These are phyloP conservation scores for Apiospora saccharicola DNA, from an alignment of 2,329 filamentous ascomycete species.

Conservation along the genomic window DNA sequence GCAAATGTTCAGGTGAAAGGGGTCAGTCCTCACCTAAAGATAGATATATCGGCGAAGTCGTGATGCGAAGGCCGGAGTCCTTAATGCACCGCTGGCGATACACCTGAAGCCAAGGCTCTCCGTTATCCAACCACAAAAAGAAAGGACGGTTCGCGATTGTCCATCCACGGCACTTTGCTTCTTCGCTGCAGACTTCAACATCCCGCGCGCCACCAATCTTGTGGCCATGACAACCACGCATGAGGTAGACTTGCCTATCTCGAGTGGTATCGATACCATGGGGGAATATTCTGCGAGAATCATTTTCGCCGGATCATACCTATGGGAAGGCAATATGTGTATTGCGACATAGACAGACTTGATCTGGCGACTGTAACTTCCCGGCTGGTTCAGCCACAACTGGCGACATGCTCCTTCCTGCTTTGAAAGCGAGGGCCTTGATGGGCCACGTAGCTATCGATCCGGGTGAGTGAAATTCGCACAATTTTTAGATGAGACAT, in stretches of 20 bases:
- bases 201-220: not conserved
- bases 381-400: not conserved
- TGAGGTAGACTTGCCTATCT: not conserved
- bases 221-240: not conserved
- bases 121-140: not conserved
- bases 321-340: too few species aligned
- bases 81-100: not conserved
- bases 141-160: not conserved
- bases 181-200: slow-evolving; percentile 1
- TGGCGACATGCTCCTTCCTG: not conserved
- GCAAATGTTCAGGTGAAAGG: not conserved
- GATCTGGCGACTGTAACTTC: not conserved
- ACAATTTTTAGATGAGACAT: not conserved
- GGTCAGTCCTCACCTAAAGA: not conserved
- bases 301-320: not conserved
- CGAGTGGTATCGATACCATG: not conserved
- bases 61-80: not conserved
- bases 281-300: too few species aligned
- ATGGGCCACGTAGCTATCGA: not conserved
- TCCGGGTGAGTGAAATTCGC: not conserved
- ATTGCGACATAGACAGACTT: not conserved
- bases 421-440: not conserved
- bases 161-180: not conserved
- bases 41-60: not conserved
- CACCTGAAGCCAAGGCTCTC: not conserved